phyloP scores from a whole-genome alignment of 2,329 filamentous ascomycete species.

The Neofusicoccum kwambonambiense region DNA sequence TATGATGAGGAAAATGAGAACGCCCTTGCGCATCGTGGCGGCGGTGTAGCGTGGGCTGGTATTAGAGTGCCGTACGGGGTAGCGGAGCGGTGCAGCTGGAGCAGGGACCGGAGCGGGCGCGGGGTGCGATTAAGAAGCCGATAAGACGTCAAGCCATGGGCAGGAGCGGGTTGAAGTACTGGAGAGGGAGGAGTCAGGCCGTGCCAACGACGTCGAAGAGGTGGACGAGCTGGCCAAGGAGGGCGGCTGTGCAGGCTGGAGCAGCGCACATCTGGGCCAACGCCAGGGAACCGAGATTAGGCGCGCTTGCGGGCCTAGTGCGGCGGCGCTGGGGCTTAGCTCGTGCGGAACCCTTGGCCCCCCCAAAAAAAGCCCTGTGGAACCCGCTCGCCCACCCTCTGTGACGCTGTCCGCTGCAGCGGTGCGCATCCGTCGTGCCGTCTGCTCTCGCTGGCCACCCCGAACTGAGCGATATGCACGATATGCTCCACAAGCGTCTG shows the following conservation, averaged over 20 bases:
- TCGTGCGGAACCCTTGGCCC: background rate
- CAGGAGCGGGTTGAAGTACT: background rate
- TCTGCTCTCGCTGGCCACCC: background rate
- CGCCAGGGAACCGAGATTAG: conserved; percentile 10
- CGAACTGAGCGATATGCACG: background rate
- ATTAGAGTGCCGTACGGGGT: conserved; percentile 14
- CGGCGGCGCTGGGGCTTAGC: conserved; percentile 2
- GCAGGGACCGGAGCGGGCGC: background rate
- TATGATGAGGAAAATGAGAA: conserved; percentile 63
- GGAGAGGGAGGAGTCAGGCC: background rate
- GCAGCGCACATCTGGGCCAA: conserved; percentile 8
- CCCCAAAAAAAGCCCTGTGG: background rate
- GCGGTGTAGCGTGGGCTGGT: conserved; percentile 7
- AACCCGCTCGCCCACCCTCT: background rate
- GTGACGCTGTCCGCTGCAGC: background rate
- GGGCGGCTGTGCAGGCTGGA: conserved; percentile 16
- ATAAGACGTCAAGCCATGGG: conserved; percentile 5
- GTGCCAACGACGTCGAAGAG: conserved; percentile 3
- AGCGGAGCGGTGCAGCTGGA: background rate
- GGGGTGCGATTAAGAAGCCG: conserved; percentile 8
- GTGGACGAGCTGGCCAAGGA: conserved; percentile 15
- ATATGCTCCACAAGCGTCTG: background rate
- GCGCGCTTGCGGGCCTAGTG: conserved; percentile 14
- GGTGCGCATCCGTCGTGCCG: background rate
- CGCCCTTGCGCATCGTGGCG: conserved; percentile 57